Conservation (phyloP, 2,329 filamentous ascomycete genomes). For the Aspergillus sp. region DNA sequence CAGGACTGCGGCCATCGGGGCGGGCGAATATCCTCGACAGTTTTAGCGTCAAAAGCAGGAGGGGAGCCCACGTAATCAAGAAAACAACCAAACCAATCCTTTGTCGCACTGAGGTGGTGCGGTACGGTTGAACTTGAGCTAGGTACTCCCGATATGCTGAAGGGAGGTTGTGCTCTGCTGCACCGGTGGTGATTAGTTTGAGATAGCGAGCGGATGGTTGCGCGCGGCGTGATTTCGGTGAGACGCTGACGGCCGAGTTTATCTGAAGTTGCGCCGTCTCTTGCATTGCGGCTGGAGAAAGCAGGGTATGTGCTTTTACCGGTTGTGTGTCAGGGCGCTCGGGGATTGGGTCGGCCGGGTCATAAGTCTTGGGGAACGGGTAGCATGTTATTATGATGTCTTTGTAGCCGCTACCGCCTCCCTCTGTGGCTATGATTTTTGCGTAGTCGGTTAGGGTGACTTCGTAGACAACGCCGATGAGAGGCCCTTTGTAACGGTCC, state of each 20-base stretch:
- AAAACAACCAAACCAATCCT: constrained; percentile 64
- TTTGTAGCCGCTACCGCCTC: constrained; percentile 79
- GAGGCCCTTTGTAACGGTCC: constrained; percentile 61
- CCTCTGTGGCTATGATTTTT: constrained; percentile 86
- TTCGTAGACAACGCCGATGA: constrained; percentile 94
- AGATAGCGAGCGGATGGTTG: constrained; percentile 84
- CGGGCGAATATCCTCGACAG: constrained; percentile 54
- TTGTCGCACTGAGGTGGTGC: constrained; percentile 66
- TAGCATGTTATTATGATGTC: constrained; percentile 81
- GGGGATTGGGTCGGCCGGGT: constrained; percentile 59
- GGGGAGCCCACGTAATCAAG: constrained; percentile 58
- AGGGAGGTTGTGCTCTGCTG: constrained; percentile 76
- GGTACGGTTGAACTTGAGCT: constrained; percentile 67
- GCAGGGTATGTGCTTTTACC: constrained; percentile 84
- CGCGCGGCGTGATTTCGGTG: constrained; percentile 69
- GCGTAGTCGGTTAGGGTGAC: constrained; percentile 80
- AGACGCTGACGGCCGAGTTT: constrained; percentile 45
- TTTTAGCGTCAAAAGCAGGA: constrained; percentile 56
- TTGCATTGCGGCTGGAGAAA: constrained; percentile 57
- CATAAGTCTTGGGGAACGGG: constrained; percentile 56
- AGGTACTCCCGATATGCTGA: constrained; percentile 75
- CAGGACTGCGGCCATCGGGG: constrained; percentile 65
- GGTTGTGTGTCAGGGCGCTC: constrained; percentile 61
- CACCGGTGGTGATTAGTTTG: constrained; percentile 75
- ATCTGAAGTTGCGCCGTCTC: constrained; percentile 11